phyloP scores from a whole-genome alignment of 1,284 basidiomycete species.

The Anthracocystis panici-leucophaei region DNA sequence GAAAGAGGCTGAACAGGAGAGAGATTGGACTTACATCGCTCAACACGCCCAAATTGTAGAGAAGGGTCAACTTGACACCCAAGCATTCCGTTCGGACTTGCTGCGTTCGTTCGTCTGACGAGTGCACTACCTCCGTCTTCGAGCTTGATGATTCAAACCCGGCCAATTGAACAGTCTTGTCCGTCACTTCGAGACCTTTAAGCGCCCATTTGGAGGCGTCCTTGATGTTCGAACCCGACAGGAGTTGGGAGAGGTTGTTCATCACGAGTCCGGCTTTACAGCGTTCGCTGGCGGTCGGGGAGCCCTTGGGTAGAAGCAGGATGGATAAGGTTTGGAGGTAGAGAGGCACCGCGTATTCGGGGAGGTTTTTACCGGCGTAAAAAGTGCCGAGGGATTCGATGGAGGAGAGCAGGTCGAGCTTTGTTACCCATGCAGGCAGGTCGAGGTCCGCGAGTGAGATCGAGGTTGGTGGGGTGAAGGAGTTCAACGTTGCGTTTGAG shows the following conservation, averaged over 20 bases:
- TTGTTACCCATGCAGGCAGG: constrained; percentile 67
- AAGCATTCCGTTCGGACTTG: constrained; percentile 61
- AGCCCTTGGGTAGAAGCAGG: constrained; percentile 54
- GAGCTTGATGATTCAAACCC: constrained; percentile 40
- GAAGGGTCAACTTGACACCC: constrained; percentile 61
- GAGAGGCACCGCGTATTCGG: constrained; percentile 68
- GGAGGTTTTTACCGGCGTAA: constrained; percentile 62
- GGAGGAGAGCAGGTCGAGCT: constrained; percentile 64
- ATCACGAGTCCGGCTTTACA: constrained; percentile 67
- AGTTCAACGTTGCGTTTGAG: constrained; percentile 4
- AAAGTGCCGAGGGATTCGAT: constrained; percentile 69
- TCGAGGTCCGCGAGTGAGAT: constrained; percentile 63
- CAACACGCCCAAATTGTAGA: constrained; percentile 65
- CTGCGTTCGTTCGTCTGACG: constrained; percentile 42
- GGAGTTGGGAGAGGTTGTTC: constrained; percentile 68
- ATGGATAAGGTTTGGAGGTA: constrained; percentile 68
- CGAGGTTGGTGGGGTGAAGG: constrained; percentile 25
- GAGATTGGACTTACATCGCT: constrained; percentile 31
- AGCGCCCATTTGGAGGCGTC: constrained; percentile 64
- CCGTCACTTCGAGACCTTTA: constrained; percentile 63
- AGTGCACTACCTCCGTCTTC: constrained; percentile 23
- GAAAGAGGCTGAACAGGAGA: not conserved
- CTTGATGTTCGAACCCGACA: constrained; percentile 51
- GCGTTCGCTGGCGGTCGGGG: constrained; percentile 62
- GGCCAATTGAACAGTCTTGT: constrained; percentile 53